Evolutionary conservation across 306 rosid species (phyloP), one percentile per base, ranked within the genome.

Genomic region (Rosa lucieae): DNA sequence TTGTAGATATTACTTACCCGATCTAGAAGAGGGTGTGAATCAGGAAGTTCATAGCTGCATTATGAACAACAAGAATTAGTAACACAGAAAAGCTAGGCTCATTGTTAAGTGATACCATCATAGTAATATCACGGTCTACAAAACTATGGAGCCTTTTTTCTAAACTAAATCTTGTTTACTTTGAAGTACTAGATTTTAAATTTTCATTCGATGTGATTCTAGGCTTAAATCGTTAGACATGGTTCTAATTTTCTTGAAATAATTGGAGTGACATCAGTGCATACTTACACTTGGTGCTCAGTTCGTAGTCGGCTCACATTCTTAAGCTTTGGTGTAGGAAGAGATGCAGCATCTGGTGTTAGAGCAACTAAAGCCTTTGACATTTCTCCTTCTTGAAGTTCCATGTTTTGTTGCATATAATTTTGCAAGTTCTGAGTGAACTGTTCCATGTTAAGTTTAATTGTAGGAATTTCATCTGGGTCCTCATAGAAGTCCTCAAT

Each of bases 21-120:
- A 77, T 96, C 88, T 76, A 96, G 83, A 84, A 96, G 99, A 89
- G 94, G 91, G 91, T 96, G 99, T 3, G 83, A 72, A 85, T 96
- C 99, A 72, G 99, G 97, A 78, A 96, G 97, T 81, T 96, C 99
- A 77, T 96, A 96, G 73, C 99, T 96, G 99, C 89, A 89, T 71
- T 49, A 77, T 42, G 75, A 72, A 51, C 80, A 86, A 87, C 78
- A 80, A 76, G 69, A 58, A 81, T 82, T 81, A 88, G 82, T 43
- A 76, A 35, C 71, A 13, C 14, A 49, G 72, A 37, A 83, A 77
- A 51, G 59, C 2, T 42, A 81, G 77, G 76, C 35, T 23, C 32
- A 43, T 75, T 39, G 47, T 46, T 11, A 67, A 39, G 46, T 63
- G 72, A 76, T 20, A 29, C 32, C 53, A 76, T 63, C 13, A 52